Evolutionary conservation across 495 filamentous ascomycete genomes (phyloP).

Genomic region (Beverwykella pulmonaria): DNA sequence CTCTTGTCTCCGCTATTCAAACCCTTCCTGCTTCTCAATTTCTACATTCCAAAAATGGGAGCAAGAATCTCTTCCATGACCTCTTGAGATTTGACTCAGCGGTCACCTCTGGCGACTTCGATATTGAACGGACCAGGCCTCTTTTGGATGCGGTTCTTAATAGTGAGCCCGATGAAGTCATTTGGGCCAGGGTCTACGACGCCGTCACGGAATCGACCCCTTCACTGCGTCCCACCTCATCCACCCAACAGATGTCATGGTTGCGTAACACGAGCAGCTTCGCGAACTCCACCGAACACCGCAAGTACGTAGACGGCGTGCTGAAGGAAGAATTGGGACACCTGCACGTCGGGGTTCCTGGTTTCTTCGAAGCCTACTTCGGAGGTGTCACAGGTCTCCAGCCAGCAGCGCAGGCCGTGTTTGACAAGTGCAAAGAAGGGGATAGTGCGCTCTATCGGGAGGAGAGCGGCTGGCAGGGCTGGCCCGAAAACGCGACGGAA

Average conservation of each 20-base stretch:
- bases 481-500: slow-evolving; percentile 22
- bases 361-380: slow-evolving; percentile 49
- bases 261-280: slow-evolving; percentile 51
- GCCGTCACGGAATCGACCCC: slow-evolving; percentile 35
- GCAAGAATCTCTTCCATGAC: slow-evolving; percentile 4
- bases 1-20: slow-evolving; percentile 9
- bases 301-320: slow-evolving; percentile 48
- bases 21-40: slow-evolving; percentile 4
- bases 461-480: slow-evolving; percentile 32
- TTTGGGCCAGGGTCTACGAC: slow-evolving; percentile 44
- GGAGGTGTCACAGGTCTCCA: slow-evolving; percentile 37
- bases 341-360: slow-evolving; percentile 44
- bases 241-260: slow-evolving; percentile 50
- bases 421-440: slow-evolving; percentile 31
- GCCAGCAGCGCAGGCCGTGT: slow-evolving; percentile 20
- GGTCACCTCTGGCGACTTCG: slow-evolving; percentile 44
- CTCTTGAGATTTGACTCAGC: slow-evolving; percentile 31
- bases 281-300: slow-evolving; percentile 50
- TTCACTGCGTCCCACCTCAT: slow-evolving; percentile 41
- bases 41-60: slow-evolving; percentile 3
- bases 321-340: slow-evolving; percentile 48
- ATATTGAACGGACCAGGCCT: slow-evolving; percentile 43
- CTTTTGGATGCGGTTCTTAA: slow-evolving; percentile 38
- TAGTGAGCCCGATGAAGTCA: slow-evolving; percentile 20
- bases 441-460: slow-evolving; percentile 29